Base-by-base conservation (phyloP, 768 basidiomycete genomes). In the Boletus fagicola region DNA sequence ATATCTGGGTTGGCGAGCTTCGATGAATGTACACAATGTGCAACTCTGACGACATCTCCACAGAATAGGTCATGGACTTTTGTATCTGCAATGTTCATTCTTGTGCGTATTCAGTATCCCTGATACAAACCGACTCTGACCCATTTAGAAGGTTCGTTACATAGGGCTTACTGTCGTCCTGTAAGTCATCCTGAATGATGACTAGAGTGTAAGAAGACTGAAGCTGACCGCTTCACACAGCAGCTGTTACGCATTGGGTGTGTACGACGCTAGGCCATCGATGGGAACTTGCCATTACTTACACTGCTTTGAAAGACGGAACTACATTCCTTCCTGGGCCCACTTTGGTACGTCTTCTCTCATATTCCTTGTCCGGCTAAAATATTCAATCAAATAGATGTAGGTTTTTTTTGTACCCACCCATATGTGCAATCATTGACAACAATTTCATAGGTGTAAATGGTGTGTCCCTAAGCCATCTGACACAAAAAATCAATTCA, bases 261-360 rank as follows among this genome's bases (percentile, higher is more conserved):
- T 30, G 65, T 55, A 22, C 26, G 16, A 7, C 1, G 9, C 2
- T 5, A 10, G 28, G 3, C 1, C 42, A 4, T 2, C 1, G 0
- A 15, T 15, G 26, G 18, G 15, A 36, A 18, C 28, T 28, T 28
- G 5, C 6, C 6, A 7, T 11, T 26, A 18, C 59, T 67, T 13
- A 65, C 10, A 13, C 11, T 38, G 0, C 12, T 38, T 45, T 30
- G n/a, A 38, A 57, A 67, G 66, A 38, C 4, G 63, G 58, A 24
- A 59, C 28, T 26, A 35, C 51, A 7, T 68, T 67, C 38, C 43
- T 67, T n/a, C 59, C 64, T 42, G 66, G 64, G 6, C 56, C 67
- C 3, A 18, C 45, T 26, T 31, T 39, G n/a, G 65, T 56, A 43
- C 45, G 63, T 57, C 12, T 39, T 36, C 4, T 10, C 16, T 26